These are phyloP conservation scores for Geosmithia morbida DNA, from an alignment of 2,329 filamentous ascomycete genomes.

Conservation along the genomic window DNA sequence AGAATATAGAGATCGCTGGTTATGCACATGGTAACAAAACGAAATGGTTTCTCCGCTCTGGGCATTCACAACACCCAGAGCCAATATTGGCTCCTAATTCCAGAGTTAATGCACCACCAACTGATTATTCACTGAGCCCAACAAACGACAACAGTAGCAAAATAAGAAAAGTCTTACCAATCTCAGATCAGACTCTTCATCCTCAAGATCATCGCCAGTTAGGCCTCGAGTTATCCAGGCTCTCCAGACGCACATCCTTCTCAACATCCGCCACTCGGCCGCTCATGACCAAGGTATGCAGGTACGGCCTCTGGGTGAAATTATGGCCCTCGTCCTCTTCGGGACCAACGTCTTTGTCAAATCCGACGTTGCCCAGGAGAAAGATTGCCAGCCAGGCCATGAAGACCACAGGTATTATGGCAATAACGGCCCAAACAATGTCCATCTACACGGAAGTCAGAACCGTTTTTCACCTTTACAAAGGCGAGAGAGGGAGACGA, in stretches of 20 bases:
- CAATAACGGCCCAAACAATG: constrained; percentile 51
- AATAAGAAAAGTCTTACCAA: background rate
- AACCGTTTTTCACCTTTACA: constrained; percentile 7
- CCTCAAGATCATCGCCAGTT: background rate
- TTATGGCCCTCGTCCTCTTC: constrained; percentile 9
- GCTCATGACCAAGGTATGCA: constrained; percentile 10
- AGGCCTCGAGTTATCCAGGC: background rate
- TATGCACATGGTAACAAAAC: too few relatives aligned
- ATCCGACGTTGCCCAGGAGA: constrained; percentile 16
- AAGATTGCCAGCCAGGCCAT: constrained; percentile 12
- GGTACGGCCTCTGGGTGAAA: constrained; percentile 14
- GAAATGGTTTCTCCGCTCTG: too few relatives aligned
- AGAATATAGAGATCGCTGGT: too few relatives aligned
- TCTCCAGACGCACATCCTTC: constrained; percentile 6
- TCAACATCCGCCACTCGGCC: background rate
- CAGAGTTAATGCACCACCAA: too few relatives aligned
- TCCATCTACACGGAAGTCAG: constrained; percentile 26
- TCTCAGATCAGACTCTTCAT: background rate
- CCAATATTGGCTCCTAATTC: too few relatives aligned
- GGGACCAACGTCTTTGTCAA: constrained; percentile 10
- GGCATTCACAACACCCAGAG: too few relatives aligned
- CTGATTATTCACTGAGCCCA: too few relatives aligned
- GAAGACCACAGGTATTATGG: constrained; percentile 43
- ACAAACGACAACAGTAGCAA: background rate
- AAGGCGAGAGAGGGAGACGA: background rate